Base-by-base conservation (phyloP, 345 rosid species). In the Sisymbrium altissimum region DNA sequence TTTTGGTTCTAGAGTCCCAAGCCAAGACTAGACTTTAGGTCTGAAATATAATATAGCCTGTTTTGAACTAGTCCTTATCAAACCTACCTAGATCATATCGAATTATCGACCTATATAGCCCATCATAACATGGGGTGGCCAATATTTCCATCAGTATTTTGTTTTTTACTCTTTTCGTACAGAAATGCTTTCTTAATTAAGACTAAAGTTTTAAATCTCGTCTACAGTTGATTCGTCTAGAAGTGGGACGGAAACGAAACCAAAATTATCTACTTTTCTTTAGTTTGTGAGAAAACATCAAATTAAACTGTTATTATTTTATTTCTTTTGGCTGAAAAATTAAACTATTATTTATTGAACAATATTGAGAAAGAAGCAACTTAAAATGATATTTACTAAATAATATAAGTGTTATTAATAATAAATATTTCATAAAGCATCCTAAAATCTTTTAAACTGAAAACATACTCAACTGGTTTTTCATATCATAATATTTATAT, bases 1-100 rank as follows among this genome's bases (percentile, higher is more conserved):
- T 49, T 19, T 64, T 49, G 21, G 43, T 30, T 19, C 52, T 30
- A 21, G 61, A 60, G 66, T 4, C 75, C 29, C 32, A 49, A 71
- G 58, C 29, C 32, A 49, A 71, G 58, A 8, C 62, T 71, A 38
- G 32, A 50, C 35, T 71, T 27, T 49, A 49, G 68, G 30, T 71
- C 30, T 15, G 17, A 25, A 6, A 36, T 15, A 13, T 15, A 49
- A 30, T 30, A 30, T 30, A 48, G 60, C 50, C 6, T 25, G 49
- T 61, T 27, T 54, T 21, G 15, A 50, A 50, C 32, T 23, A 23
- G 56, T 50, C 56, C 32, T 21, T 50, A 50, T 50, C 23, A 21
- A 40, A 30, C 29, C 3, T 55, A 27, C 10, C 19, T 44, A 44
- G 15, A 69, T 10, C 56, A 14, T 33, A 58, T 9, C 9, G 7